A percentile compares a stretch with the other conserved stretches of the same genome.
Evolutionary conservation across 495 filamentous ascomycete genomes (phyloP).

Genomic region (Trichoderma parareesei): DNA sequence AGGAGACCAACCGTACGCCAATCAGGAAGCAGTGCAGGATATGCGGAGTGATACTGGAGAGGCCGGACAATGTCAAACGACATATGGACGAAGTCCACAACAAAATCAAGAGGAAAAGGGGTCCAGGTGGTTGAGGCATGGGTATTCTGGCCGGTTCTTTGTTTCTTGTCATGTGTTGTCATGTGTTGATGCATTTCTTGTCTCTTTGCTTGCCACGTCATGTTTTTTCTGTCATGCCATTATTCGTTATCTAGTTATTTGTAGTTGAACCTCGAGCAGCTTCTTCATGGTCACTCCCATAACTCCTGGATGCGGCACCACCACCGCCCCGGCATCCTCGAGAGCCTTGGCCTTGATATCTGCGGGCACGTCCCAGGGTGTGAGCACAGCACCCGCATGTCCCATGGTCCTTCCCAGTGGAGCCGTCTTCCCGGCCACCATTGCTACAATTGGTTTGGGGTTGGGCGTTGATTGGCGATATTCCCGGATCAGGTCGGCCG

Average conservation of each 20-base stretch:
- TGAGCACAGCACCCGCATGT: slow-evolving; percentile 60
- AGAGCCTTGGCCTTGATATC: slow-evolving; percentile 9
- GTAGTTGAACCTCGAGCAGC: background rate
- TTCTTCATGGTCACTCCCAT: slow-evolving; percentile 7
- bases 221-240: background rate
- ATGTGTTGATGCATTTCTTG: background rate
- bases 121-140: background rate
- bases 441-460: slow-evolving; percentile 66
- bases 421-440: slow-evolving; percentile 64
- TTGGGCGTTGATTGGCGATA: slow-evolving; percentile 34
- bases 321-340: slow-evolving; percentile 7
- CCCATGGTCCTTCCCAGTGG: slow-evolving; percentile 71
- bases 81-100: background rate
- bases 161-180: background rate
- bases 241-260: background rate
- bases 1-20: background rate
- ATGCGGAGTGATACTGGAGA: background rate
- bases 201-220: background rate
- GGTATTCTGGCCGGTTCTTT: background rate
- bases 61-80: background rate
- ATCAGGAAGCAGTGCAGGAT: background rate
- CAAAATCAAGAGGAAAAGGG: background rate
- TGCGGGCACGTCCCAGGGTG: slow-evolving; percentile 4
- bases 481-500: slow-evolving; percentile 68
- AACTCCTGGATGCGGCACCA: slow-evolving; percentile 9